Conservation (phyloP, 2,329 filamentous ascomycete species). For the Aspergillus ochraceoroseus region DNA sequence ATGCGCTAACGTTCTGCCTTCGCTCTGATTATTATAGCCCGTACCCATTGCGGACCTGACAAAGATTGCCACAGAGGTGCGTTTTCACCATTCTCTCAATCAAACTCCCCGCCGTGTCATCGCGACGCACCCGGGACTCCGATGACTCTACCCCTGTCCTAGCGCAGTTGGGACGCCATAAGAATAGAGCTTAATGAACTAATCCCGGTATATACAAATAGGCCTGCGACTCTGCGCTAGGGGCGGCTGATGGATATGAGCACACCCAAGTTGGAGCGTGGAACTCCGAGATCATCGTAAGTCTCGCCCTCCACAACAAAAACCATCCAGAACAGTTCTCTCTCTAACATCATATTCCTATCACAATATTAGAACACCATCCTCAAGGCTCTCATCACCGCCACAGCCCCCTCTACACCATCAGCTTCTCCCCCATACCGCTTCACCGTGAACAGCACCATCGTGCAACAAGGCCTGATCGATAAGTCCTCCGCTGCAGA, state of each 20-base stretch:
- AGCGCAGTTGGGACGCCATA: too few relatives aligned
- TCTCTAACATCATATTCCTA: not conserved
- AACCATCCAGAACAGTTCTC: too few relatives aligned
- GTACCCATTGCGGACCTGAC: slow-evolving; percentile 70
- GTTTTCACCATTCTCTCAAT: slow-evolving; percentile 28
- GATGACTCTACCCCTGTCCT: too few relatives aligned
- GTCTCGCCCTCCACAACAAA: too few relatives aligned
- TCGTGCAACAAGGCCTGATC: slow-evolving; percentile 78
- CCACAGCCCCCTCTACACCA: slow-evolving; percentile 37
- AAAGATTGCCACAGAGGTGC: slow-evolving; percentile 79
- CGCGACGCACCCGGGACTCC: too few relatives aligned
- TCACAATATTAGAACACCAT: slow-evolving; percentile 35
- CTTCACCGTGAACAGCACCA: slow-evolving; percentile 96
- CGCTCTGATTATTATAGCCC: slow-evolving; percentile 63
- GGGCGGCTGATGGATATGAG: slow-evolving; percentile 72
- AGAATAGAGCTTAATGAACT: slow-evolving; percentile 10
- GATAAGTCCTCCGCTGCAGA: slow-evolving; percentile 50
- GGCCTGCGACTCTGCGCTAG: slow-evolving; percentile 78
- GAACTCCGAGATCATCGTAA: slow-evolving; percentile 90
- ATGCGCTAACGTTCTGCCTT: slow-evolving; percentile 5
- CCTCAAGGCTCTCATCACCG: slow-evolving; percentile 41
- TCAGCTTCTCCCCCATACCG: slow-evolving; percentile 64
- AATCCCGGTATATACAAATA: slow-evolving; percentile 40
- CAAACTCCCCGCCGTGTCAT: not conserved
- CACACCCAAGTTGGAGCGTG: slow-evolving; percentile 78